Base-by-base conservation (phyloP, 2,329 filamentous ascomycete species). In the Aspergillus pseudonomiae region DNA sequence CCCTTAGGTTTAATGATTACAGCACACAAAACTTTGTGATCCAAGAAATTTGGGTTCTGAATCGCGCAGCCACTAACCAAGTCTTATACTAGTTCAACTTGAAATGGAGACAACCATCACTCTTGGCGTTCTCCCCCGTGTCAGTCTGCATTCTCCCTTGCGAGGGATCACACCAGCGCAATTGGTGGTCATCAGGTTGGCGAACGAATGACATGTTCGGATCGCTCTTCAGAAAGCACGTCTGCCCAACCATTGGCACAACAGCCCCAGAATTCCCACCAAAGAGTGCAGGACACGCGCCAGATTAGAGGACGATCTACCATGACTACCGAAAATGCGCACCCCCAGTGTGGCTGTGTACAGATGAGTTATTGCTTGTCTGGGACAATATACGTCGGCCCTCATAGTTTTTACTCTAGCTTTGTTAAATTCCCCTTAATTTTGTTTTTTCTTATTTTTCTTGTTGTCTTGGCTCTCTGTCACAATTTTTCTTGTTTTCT, bases 331-430 rank as follows among this genome's bases (percentile, higher is more conserved):
- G 32, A 39, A 24, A 14, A 55, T 54, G 52, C 30, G n/a, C 19
- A 34, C n/a, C 21, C 52, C 52, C 30, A 55, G 12, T 55, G 52
- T 55, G 52, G 52, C 52, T 55, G 52, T 55, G 52, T 55, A 26
- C 52, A n/a, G 12, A 21, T 54, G 19, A 24, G 16, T 54, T 39
- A 39, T 55, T 55, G 52, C 52, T 55, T 55, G 52, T 55, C 52
- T 55, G 52, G 52, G n/a, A 54, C 28, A 24, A 34, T 19, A 34
- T 34, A 12, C 24, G 39, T 52, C 28, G 48, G 16, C 21, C 26
- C 19, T 55, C 14, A 39, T 55, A 6, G 19, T 55, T 36, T 55
- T 55, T 4, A 39, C 16, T 55, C 14, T 54, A 21, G 10, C 12
- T 10, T n/a, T 50, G 24, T 26, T 4, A 21, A 32, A 6, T 21